Evolutionary conservation across 352 stramenopile genomes (phyloP), one percentile per base, ranked within the genome.

Genomic region (Phytophthora macrochlamydospora): DNA sequence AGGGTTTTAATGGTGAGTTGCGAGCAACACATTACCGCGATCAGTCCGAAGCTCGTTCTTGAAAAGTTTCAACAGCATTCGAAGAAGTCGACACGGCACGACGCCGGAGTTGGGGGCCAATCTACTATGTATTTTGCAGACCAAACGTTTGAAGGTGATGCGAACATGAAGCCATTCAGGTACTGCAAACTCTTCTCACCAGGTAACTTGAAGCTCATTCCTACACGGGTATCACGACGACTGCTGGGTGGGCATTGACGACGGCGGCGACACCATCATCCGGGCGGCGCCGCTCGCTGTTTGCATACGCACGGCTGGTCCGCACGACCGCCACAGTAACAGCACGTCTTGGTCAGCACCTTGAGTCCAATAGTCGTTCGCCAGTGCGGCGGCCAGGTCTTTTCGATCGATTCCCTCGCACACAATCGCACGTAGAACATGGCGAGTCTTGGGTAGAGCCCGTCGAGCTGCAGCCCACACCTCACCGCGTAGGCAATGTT

Each of bases 401-500:
- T 82, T 35, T 91, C 81, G 37, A 94, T 85, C 56, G 83, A 92
- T 50, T 75, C 64, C 2, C 84, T 83, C 13, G 78, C 79, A 56
- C 87, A 92, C 53, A 94, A 63, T 1, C 83, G 83, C 56, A 90
- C 73, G 70, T 94, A 94, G 32, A 92, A 90, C 72, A 83, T 89
- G 18, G 87, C 87, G 46, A 94, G 67, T 5, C 83, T 78, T 43
- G 87, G 87, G 61, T 93, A 94, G 0, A 94, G 73, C 14, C 85
- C 87, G 33, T 94, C 87, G 46, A 94, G 81, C 55, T 93, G 87
- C 37, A 94, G 62, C 3, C 87, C 87, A 74, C 87, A 94, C n/a
- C 87, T 81, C 48, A 94, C 87, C 24, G 87, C 87, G 66, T 94
- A 94, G 6, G 87, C 87, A n/a, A 94, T 63, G 71, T 94, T 94